Conservation (phyloP, 768 basidiomycete genomes). For the Wakefieldia striispora region DNA sequence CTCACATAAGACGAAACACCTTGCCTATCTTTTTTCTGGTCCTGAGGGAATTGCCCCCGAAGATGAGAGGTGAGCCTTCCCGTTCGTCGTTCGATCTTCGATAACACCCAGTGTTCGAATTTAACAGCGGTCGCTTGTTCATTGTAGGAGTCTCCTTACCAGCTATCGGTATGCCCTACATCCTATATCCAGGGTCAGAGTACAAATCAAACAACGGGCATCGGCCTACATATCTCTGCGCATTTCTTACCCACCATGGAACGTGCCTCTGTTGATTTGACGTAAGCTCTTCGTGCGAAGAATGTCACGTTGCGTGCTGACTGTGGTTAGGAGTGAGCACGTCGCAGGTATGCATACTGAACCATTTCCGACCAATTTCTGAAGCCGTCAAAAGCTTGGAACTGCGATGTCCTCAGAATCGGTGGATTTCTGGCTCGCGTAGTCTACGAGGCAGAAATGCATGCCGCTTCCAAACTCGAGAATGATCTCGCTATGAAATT, state of each 20-base stretch:
- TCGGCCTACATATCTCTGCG: slow-evolving; percentile 60
- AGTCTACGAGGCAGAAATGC: slow-evolving; percentile 84
- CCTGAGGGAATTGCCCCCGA: slow-evolving; percentile 6
- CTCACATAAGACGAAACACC: not conserved
- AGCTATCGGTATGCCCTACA: not conserved
- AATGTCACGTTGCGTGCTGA: slow-evolving; percentile 1
- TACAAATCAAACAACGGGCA: slow-evolving; percentile 87
- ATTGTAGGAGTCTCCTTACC: slow-evolving; percentile 49
- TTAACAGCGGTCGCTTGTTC: slow-evolving; percentile 52
- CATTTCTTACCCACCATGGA: slow-evolving; percentile 96
- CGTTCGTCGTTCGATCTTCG: not conserved
- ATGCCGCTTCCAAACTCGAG: not conserved
- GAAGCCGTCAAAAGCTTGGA: slow-evolving; percentile 61
- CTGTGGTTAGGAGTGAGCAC: slow-evolving; percentile 63
- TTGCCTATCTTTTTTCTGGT: slow-evolving; percentile 1
- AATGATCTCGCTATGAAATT: not conserved
- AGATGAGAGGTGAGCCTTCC: not conserved
- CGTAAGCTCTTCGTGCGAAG: slow-evolving; percentile 44
- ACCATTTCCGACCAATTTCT: not conserved
- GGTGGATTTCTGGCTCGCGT: slow-evolving; percentile 79
- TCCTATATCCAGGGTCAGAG: slow-evolving; percentile 65
- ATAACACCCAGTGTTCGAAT: not conserved
- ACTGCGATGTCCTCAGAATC: slow-evolving; percentile 79
- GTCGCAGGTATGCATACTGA: slow-evolving; percentile 56
- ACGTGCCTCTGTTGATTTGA: slow-evolving; percentile 85